These are phyloP conservation scores for Ceratobasidium sp. DNA, from an alignment of 1,284 basidiomycete genomes.

Conservation along the genomic window DNA sequence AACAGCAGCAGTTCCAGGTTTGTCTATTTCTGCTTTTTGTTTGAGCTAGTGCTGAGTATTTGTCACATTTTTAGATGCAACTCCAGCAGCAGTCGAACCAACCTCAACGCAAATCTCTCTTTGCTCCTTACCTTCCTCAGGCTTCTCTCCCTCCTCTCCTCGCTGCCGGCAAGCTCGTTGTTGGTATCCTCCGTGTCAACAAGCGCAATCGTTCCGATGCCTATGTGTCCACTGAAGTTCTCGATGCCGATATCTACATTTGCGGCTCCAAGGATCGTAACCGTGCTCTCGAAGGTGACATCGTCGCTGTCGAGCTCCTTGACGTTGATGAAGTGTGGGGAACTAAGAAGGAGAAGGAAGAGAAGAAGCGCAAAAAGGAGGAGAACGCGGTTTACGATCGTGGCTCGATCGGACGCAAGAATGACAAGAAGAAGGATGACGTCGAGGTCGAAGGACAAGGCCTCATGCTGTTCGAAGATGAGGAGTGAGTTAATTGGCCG, in stretches of 20 bases:
- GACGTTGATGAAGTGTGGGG: conserved; percentile 99
- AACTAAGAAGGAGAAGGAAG: conserved; percentile 99
- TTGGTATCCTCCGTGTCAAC: conserved; percentile 97
- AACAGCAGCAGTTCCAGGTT: conserved; percentile 77
- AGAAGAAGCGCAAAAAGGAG: conserved; percentile 99
- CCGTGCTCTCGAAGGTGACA: conserved; percentile 97
- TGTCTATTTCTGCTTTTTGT: conserved; percentile 64
- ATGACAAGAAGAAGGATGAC: conserved; percentile 99
- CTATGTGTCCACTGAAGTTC: conserved; percentile 98
- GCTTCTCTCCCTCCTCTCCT: conserved; percentile 96
- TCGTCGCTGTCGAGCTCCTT: conserved; percentile 97
- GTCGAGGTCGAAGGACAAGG: conserved; percentile 99
- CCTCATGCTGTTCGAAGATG: conserved; percentile 95
- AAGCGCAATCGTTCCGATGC: conserved; percentile 99
- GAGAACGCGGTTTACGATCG: conserved; percentile 93
- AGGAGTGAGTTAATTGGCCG: conserved; percentile 74
- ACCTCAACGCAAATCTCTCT: conserved; percentile 97
- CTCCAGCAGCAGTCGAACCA: conserved; percentile 88
- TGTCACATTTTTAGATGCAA: conserved; percentile 70
- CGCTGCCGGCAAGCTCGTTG: conserved; percentile 98
- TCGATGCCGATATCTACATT: conserved; percentile 99
- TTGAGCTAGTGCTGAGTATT: neutral
- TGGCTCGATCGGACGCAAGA: conserved; percentile 81
- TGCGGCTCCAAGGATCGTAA: conserved; percentile 99
- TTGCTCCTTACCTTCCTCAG: conserved; percentile 98